phyloP scores from a whole-genome alignment of 2,329 filamentous ascomycete species.

The Talaromyces sp. region DNA sequence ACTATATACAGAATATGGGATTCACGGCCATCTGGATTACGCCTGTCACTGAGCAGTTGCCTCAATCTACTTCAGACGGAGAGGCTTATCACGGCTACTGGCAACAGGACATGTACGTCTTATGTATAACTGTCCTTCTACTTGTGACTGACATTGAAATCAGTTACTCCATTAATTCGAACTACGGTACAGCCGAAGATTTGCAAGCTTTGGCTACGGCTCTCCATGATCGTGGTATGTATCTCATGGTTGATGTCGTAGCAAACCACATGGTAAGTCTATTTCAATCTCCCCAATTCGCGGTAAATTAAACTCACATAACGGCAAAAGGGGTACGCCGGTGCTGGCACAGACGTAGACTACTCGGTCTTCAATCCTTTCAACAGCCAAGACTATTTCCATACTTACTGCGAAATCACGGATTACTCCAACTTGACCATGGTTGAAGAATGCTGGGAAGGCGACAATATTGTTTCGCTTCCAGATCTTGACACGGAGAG shows the following conservation, averaged over 20 bases:
- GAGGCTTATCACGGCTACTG: conserved; percentile 51
- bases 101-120: conserved; percentile 45
- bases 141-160: background rate
- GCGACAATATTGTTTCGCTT: conserved; percentile 54
- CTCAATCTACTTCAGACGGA: conserved; percentile 36
- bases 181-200: conserved; percentile 59
- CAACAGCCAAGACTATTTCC: conserved; percentile 58
- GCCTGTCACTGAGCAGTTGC: conserved; percentile 42
- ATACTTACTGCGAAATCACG: conserved; percentile 54
- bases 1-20: conserved; percentile 50
- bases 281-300: background rate
- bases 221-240: conserved; percentile 56
- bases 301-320: background rate
- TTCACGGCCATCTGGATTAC: conserved; percentile 52
- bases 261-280: conserved; percentile 52
- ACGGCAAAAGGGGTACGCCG: conserved; percentile 40
- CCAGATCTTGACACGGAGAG: conserved; percentile 61
- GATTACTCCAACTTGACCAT: conserved; percentile 53
- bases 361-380: conserved; percentile 55
- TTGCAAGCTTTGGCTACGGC: conserved; percentile 56
- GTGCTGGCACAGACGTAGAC: conserved; percentile 48
- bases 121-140: background rate
- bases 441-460: conserved; percentile 52
- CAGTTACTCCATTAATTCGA: conserved; percentile 52
- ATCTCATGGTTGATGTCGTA: conserved; percentile 61